These are phyloP conservation scores for Aspergillus coremiiformis DNA, from an alignment of 495 filamentous ascomycete genomes.

Conservation along the genomic window DNA sequence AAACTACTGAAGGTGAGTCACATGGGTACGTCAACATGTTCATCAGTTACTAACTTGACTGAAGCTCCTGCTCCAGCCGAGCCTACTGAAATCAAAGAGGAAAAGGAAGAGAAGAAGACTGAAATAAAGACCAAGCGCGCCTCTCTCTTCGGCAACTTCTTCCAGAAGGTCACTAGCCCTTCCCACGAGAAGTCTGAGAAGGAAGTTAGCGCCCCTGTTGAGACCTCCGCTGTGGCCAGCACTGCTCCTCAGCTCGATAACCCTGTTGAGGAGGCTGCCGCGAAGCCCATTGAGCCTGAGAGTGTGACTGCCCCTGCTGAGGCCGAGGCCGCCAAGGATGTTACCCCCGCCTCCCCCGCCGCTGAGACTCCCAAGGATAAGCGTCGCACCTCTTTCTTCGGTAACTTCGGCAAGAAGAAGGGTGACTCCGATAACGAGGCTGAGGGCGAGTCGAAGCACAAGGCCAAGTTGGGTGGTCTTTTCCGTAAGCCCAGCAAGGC, in stretches of 20 bases:
- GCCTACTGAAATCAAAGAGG: slow-evolving; percentile 21
- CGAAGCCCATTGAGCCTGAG: slow-evolving; percentile 40
- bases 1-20: slow-evolving; percentile 25
- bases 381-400: slow-evolving; percentile 52
- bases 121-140: slow-evolving; percentile 42
- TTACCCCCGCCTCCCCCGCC: slow-evolving; percentile 24
- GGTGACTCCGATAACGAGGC: slow-evolving; percentile 45
- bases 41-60: slow-evolving; percentile 3
- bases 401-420: slow-evolving; percentile 46
- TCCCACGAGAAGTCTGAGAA: slow-evolving; percentile 46
- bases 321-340: slow-evolving; percentile 34
- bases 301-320: slow-evolving; percentile 37
- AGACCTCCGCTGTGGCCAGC: slow-evolving; percentile 37
- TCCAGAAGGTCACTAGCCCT: slow-evolving; percentile 49
- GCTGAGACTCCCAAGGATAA: slow-evolving; percentile 41
- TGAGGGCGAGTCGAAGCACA: slow-evolving; percentile 44
- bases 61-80: slow-evolving; percentile 14
- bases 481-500: slow-evolving; percentile 54
- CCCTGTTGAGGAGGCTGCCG: slow-evolving; percentile 40
- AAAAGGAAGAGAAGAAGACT: slow-evolving; percentile 31
- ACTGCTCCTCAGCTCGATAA: slow-evolving; percentile 47
- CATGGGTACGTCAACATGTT: too few relatives aligned
- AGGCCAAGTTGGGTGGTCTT: slow-evolving; percentile 46
- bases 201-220: slow-evolving; percentile 42
- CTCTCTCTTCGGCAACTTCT: slow-evolving; percentile 47